A percentile compares a stretch with the other conserved stretches of the same genome.
phyloP scores from a whole-genome alignment of 2,329 filamentous ascomycete species.

The Diaporthe batatas region DNA sequence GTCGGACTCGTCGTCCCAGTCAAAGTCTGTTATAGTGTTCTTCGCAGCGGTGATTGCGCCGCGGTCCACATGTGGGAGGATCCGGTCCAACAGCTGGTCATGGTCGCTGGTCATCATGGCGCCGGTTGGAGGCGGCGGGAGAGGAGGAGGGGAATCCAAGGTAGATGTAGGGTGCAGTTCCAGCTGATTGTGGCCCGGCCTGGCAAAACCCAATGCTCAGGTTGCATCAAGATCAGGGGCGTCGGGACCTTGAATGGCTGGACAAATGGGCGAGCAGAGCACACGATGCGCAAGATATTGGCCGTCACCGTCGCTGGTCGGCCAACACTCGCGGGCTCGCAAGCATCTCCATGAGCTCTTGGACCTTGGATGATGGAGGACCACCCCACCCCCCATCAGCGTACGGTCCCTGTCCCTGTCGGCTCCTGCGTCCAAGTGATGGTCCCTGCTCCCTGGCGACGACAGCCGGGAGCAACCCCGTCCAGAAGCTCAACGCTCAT shows the following conservation, averaged over 20 bases:
- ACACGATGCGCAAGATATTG: neutral
- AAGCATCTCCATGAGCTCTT: conserved; percentile 26
- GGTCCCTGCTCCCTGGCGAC: conserved; percentile 3
- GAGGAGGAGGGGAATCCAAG: neutral
- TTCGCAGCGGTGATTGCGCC: conserved; percentile 36
- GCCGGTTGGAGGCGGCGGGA: neutral
- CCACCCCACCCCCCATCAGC: neutral
- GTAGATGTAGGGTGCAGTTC: neutral
- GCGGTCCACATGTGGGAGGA: conserved; percentile 29
- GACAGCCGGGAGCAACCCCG: conserved; percentile 10
- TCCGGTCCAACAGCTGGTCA: conserved; percentile 29
- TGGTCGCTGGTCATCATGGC: conserved; percentile 37
- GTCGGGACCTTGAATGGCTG: neutral
- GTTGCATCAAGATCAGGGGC: conserved; percentile 33
- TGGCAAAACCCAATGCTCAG: conserved; percentile 28
- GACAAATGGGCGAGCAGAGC: conserved; percentile 17
- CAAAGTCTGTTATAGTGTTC: conserved; percentile 28
- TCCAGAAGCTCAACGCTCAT: conserved; percentile 8
- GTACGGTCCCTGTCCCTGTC: neutral
- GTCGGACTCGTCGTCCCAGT: conserved; percentile 39
- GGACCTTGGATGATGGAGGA: neutral
- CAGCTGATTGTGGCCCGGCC: neutral
- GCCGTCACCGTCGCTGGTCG: conserved; percentile 6
- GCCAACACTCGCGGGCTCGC: neutral
- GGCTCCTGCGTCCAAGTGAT: neutral